Evolutionary conservation across 805 yeast genomes (phyloP).

Genomic region (Myxozyma monticola): DNA sequence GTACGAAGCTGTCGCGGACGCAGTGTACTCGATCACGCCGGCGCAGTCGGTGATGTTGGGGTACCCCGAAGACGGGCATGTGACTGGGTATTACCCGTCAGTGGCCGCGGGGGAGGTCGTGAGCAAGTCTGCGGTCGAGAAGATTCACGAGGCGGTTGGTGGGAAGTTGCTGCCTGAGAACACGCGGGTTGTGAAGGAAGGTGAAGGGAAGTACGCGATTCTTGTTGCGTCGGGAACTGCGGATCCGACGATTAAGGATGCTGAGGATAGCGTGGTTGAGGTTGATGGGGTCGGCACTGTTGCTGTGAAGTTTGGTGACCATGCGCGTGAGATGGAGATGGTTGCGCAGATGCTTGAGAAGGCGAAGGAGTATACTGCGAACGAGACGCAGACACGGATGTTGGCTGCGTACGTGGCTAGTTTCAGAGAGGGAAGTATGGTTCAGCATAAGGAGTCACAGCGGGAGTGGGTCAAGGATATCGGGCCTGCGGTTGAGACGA

Average conservation of each 20-base stretch:
- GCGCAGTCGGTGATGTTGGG: constrained; percentile 62
- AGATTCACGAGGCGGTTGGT: constrained; percentile 66
- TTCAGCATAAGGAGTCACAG: constrained; percentile 82
- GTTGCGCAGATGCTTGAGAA: constrained; percentile 56
- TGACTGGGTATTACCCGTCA: constrained; percentile 69
- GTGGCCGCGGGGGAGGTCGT: constrained; percentile 39
- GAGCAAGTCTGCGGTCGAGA: constrained; percentile 61
- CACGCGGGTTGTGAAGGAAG: constrained; percentile 65
- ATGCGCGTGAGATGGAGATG: constrained; percentile 58
- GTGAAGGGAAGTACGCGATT: constrained; percentile 50
- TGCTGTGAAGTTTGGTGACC: constrained; percentile 74
- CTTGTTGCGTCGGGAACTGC: constrained; percentile 63
- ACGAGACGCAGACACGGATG: constrained; percentile 69
- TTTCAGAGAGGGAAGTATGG: constrained; percentile 78
- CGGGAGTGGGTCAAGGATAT: constrained; percentile 84
- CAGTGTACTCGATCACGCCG: constrained; percentile 53
- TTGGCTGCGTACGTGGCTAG: constrained; percentile 64
- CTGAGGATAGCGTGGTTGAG: constrained; percentile 38
- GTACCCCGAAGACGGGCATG: constrained; percentile 74
- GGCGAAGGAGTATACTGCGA: constrained; percentile 68
- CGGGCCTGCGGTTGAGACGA: constrained; percentile 75
- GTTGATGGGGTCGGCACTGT: constrained; percentile 44
- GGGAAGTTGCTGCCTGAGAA: constrained; percentile 71
- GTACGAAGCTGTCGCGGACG: constrained; percentile 38
- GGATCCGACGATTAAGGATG: constrained; percentile 4